phyloP scores from a whole-genome alignment of 495 filamentous ascomycete genomes.

The Penicillium psychrofluorescens region DNA sequence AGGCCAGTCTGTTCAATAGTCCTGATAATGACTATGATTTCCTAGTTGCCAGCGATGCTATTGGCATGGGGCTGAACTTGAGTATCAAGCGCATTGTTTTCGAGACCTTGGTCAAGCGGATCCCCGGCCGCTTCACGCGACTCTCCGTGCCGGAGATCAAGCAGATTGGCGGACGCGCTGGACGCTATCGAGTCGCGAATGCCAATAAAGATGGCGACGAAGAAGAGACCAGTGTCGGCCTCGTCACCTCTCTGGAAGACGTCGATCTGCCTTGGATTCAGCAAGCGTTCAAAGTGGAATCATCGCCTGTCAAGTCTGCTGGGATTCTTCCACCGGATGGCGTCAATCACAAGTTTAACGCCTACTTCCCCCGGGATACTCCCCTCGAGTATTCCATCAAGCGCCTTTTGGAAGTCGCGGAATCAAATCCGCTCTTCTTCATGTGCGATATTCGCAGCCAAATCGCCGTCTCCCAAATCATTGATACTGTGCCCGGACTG shows the following conservation, averaged over 20 bases:
- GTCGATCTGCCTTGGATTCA: conserved; percentile 58
- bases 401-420: conserved; percentile 58
- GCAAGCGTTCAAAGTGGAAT: conserved; percentile 52
- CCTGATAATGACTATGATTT: conserved; percentile 91
- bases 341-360: conserved; percentile 62
- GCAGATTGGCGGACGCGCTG: conserved; percentile 91
- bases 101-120: conserved; percentile 62
- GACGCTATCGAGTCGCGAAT: conserved; percentile 74
- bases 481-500: conserved; percentile 58
- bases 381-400: conserved; percentile 72
- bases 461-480: conserved; percentile 58
- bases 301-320: conserved; percentile 62
- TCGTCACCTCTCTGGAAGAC: conserved; percentile 73
- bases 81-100: conserved; percentile 90
- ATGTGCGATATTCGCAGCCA: conserved; percentile 55
- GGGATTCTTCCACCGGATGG: conserved; percentile 63
- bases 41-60: conserved; percentile 88
- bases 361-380: conserved; percentile 65
- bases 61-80: conserved; percentile 96
- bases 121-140: conserved; percentile 39
- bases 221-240: conserved; percentile 44
- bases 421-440: conserved; percentile 59
- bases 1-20: conserved; percentile 90
- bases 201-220: conserved; percentile 15
- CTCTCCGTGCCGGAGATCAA: conserved; percentile 75